Percentiles rank a stretch among this genome's conserved stretches.
These are phyloP conservation scores for Hyphodiscus hymeniophilus DNA, from an alignment of 495 filamentous ascomycete species.

Conservation along the genomic window DNA sequence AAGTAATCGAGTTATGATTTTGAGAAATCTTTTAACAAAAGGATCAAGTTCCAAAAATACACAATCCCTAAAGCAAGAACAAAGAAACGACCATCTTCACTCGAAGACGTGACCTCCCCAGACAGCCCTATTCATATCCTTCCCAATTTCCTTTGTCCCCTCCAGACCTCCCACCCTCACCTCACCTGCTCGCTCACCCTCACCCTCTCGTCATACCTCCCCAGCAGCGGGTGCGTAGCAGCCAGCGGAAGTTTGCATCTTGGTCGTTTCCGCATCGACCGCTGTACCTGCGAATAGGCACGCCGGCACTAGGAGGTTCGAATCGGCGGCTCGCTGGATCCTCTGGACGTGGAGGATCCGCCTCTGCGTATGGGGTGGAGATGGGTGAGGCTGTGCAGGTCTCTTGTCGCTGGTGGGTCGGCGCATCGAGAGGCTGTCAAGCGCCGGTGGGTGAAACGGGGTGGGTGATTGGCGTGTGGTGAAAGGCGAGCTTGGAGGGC, in stretches of 20 bases:
- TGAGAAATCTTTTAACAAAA: no score
- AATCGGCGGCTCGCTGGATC: no score
- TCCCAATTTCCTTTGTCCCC: slow-evolving; percentile 8
- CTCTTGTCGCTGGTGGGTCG: background rate
- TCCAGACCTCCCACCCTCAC: slow-evolving; percentile 6
- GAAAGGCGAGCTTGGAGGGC: slow-evolving; percentile 2
- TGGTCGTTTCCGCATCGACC: slow-evolving; percentile 10
- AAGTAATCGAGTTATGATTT: background rate
- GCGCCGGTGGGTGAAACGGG: slow-evolving; percentile 2
- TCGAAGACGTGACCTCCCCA: slow-evolving; percentile 7
- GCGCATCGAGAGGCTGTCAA: slow-evolving; percentile 11
- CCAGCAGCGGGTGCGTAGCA: no score
- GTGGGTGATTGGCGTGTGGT: no score
- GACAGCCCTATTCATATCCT: slow-evolving; percentile 2
- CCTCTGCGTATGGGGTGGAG: slow-evolving; percentile 2
- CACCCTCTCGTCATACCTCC: no score
- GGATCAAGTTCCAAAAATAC: no score
- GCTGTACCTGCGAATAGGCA: slow-evolving; percentile 22
- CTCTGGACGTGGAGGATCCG: background rate
- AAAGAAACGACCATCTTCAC: slow-evolving; percentile 12
- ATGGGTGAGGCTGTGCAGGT: slow-evolving; percentile 17
- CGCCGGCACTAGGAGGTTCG: no score
- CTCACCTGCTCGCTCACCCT: no score
- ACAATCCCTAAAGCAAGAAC: slow-evolving; percentile 7
- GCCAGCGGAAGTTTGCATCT: slow-evolving; percentile 4